Base-by-base conservation (phyloP, 1,284 basidiomycete species). In the Sutorius eximius region DNA sequence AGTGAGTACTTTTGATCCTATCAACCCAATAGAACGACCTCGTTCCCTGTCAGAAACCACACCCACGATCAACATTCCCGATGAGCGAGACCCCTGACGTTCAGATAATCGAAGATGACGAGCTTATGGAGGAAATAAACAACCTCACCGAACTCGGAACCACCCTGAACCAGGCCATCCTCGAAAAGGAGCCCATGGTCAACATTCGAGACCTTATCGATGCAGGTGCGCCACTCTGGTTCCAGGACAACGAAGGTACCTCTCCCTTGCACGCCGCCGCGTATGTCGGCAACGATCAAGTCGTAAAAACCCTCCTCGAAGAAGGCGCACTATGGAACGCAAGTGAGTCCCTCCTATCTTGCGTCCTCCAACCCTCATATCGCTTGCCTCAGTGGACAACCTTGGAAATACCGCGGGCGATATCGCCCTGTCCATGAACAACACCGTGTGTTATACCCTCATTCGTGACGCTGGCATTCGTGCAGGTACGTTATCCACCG, bases 301-400 rank as follows among this genome's bases (percentile, higher is more conserved):
- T 95, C 6, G 77, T 91, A 9, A 78, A 81, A 53, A 66, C 82
- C 5, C 76, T 98, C 41, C 77, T 99, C 30, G 77, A 85, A n/a
- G 79, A 84, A 51, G 95, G 96, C 3, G 95, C 93, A 0, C 69
- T 95, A 0, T 99, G 96, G 96, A 98, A 97, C 71, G 82, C 90
- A 57, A 85, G 91, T 86, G 58, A 61, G 80, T 64, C 27, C 40
- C 40, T 24, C 27, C 11, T 40, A 15, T 45, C 45, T 0, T 44
- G 8, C 22, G 16, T 13, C 33, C 16, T 44, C 5, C 5, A n/a
- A 10, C 30, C 9, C 44, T 50, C 22, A 54, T 27, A 43, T 46
- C 30, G n/a, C 42, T 9, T 16, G 0, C 32, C 11, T 51, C 58
- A 91, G 91, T 91, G 56, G 92, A 95, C 68, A 79, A 85, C 56